phyloP scores from a whole-genome alignment of 1,284 basidiomycete genomes.

The Puccinia brachypodii region DNA sequence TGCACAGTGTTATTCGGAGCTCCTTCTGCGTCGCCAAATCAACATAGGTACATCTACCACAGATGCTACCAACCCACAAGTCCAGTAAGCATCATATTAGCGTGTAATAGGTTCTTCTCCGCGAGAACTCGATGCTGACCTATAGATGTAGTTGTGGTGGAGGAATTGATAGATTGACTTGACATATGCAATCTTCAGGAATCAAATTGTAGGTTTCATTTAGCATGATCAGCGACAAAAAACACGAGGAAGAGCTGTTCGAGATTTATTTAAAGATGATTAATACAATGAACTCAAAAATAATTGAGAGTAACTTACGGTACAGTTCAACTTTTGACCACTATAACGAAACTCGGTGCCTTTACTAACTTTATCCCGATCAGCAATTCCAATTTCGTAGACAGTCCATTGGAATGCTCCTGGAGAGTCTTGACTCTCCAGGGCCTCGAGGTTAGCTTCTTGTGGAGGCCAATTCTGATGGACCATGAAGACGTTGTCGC shows the following conservation, averaged over 20 bases:
- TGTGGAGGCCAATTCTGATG: neutral
- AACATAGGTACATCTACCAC: constrained; percentile 1
- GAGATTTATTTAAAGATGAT: too few relatives aligned
- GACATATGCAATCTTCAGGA: neutral
- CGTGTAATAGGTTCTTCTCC: neutral
- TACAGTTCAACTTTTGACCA: constrained; percentile 4
- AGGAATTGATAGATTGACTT: constrained; percentile 11
- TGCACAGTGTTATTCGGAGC: constrained; percentile 4
- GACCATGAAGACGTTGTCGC: constrained; percentile 18
- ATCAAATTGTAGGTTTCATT: neutral
- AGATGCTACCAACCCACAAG: neutral
- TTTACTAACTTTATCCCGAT: neutral
- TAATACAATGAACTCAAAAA: too few relatives aligned
- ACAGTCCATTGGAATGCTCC: constrained; percentile 32
- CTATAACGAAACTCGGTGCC: constrained; percentile 9
- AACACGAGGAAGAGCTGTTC: too few relatives aligned
- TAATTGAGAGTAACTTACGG: constrained; percentile 9
- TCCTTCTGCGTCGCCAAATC: neutral
- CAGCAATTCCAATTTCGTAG: neutral
- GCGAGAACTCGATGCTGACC: neutral
- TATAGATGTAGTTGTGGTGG: constrained; percentile 8
- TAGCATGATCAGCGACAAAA: too few relatives aligned
- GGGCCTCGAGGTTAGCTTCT: neutral
- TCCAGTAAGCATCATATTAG: neutral
- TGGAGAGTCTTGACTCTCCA: neutral